Percentiles rank a stretch among this genome's conserved stretches.
Conservation (phyloP, 2,329 filamentous ascomycete genomes). For the Incumbomyces lentus region DNA sequence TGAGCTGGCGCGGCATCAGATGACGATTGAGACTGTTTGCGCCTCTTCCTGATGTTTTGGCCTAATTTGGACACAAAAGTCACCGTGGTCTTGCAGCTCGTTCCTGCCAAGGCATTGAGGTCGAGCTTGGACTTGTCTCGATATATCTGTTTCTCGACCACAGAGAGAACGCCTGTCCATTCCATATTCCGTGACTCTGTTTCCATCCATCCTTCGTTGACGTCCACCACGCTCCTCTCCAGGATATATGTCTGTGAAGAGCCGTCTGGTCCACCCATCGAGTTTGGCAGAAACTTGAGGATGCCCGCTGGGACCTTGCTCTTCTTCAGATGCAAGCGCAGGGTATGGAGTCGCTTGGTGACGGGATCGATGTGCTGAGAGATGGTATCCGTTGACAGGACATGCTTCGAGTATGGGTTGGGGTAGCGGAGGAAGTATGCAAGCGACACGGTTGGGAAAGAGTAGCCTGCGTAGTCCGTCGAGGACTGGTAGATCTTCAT, state of each 20-base stretch:
- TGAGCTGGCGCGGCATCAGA: conserved; percentile 8
- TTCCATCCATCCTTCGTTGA: conserved; percentile 55
- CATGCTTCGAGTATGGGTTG: conserved; percentile 56
- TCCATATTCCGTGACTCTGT: conserved; percentile 56
- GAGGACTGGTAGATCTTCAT: conserved; percentile 46
- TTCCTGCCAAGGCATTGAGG: conserved; percentile 22
- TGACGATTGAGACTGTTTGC: conserved; percentile 26
- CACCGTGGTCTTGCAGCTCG: conserved; percentile 51
- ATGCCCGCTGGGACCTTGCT: conserved; percentile 53
- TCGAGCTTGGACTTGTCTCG: conserved; percentile 30
- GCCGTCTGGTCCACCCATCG: conserved; percentile 47
- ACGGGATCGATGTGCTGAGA: conserved; percentile 50
- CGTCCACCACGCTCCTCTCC: conserved; percentile 52
- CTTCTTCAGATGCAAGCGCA: conserved; percentile 52
- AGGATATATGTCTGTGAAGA: conserved; percentile 54
- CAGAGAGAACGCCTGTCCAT: conserved; percentile 54
- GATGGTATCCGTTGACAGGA: conserved; percentile 57
- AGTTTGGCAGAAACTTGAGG: conserved; percentile 50
- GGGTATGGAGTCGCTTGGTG: conserved; percentile 51
- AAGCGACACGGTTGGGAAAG: conserved; percentile 55
- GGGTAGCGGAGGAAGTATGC: conserved; percentile 61
- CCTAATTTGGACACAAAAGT: conserved; percentile 52
- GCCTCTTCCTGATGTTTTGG: conserved; percentile 43
- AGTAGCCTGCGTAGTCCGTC: conserved; percentile 51
- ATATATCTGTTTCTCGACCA: conserved; percentile 52